Conservation (phyloP, 2,329 filamentous ascomycete genomes). For the Waltergamsia citrina region DNA sequence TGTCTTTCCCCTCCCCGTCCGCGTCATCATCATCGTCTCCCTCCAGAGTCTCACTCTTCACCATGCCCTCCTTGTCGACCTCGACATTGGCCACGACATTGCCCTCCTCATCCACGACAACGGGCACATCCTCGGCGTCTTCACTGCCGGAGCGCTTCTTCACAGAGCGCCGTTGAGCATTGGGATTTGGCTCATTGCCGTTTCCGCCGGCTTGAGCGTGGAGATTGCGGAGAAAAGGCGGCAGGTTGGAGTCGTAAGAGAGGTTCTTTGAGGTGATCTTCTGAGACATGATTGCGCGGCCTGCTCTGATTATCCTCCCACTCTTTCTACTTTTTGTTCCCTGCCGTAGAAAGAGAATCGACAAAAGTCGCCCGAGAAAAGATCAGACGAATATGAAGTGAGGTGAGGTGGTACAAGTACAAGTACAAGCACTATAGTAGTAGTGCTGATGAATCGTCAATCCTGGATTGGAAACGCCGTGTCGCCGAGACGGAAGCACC, state of each 20-base stretch:
- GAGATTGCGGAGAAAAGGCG: constrained; percentile 50
- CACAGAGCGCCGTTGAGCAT: constrained; percentile 33
- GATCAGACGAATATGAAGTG: too few relatives aligned
- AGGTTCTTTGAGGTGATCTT: constrained; percentile 66
- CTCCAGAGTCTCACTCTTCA: constrained; percentile 16
- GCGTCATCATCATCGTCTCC: constrained; percentile 9
- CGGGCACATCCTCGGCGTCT: constrained; percentile 67
- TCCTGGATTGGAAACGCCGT: too few relatives aligned
- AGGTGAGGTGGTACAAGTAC: too few relatives aligned
- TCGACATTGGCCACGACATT: constrained; percentile 50
- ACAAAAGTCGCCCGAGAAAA: too few relatives aligned
- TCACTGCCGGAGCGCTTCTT: constrained; percentile 52
- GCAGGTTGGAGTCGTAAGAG: constrained; percentile 50
- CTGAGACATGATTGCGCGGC: constrained; percentile 27
- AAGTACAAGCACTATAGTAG: too few relatives aligned
- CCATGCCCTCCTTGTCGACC: constrained; percentile 31
- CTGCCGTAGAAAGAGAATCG: too few relatives aligned
- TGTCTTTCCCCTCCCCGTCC: constrained; percentile 10
- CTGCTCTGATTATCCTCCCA: too few relatives aligned
- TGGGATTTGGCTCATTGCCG: constrained; percentile 35
- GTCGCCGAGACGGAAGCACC: too few relatives aligned
- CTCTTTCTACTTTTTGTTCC: too few relatives aligned
- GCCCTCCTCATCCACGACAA: constrained; percentile 64
- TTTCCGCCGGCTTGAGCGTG: constrained; percentile 40
- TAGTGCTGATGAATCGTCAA: too few relatives aligned